phyloP scores from a whole-genome alignment of 2,329 filamentous ascomycete genomes.

The Clonostachys rhizophaga region DNA sequence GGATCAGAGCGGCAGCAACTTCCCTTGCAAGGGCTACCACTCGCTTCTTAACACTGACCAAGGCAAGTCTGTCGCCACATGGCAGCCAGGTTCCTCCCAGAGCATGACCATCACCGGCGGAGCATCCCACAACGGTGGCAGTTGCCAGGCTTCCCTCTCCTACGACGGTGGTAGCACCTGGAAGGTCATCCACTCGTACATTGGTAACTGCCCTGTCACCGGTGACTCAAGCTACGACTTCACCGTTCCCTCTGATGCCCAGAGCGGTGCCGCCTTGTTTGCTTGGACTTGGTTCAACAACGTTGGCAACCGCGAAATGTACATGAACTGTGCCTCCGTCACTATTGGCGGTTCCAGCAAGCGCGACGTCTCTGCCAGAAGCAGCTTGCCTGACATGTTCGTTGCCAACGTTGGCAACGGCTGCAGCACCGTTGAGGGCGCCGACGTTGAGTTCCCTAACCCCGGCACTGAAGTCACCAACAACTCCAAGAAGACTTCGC shows the following conservation, averaged over 20 bases:
- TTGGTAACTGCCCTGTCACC: conserved; percentile 46
- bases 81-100: conserved; percentile 56
- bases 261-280: conserved; percentile 58
- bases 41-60: conserved; percentile 38
- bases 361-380: conserved; percentile 31
- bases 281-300: conserved; percentile 78
- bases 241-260: conserved; percentile 58
- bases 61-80: conserved; percentile 54
- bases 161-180: conserved; percentile 69
- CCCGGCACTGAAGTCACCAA: conserved; percentile 53
- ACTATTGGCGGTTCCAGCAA: conserved; percentile 43
- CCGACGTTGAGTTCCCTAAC: conserved; percentile 60
- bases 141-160: conserved; percentile 71
- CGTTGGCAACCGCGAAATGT: conserved; percentile 76
- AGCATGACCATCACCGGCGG: conserved; percentile 60
- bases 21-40: conserved; percentile 69
- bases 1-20: conserved; percentile 54
- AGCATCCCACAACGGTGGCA: conserved; percentile 64
- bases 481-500: conserved; percentile 24
- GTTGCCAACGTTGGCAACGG: conserved; percentile 61
- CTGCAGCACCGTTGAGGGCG: conserved; percentile 53
- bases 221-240: conserved; percentile 55
- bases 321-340: conserved; percentile 79
- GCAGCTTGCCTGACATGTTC: conserved; percentile 61
- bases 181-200: conserved; percentile 58